Conservation (phyloP, 1,284 basidiomycete genomes). For the Naganishia albida region DNA sequence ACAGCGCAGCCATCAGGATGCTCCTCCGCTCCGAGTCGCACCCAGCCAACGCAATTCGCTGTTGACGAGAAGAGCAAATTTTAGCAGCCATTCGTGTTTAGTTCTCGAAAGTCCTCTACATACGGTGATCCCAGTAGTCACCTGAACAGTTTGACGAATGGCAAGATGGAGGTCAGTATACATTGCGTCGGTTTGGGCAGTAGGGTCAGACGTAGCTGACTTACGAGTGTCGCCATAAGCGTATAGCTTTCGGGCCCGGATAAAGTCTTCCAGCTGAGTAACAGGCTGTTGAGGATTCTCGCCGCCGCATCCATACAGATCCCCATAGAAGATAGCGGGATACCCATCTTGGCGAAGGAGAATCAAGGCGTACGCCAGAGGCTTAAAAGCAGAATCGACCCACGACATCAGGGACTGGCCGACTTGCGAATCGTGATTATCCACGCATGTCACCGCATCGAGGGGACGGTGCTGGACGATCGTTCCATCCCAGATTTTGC, state of each 20-base stretch:
- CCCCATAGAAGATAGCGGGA: conserved; percentile 93
- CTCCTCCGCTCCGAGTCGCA: conserved; percentile 57
- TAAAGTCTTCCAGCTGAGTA: conserved; percentile 58
- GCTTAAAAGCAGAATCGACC: conserved; percentile 61
- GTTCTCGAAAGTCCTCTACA: conserved; percentile 31
- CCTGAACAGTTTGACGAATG: conserved; percentile 12
- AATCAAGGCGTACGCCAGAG: conserved; percentile 76
- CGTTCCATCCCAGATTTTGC: conserved; percentile 62
- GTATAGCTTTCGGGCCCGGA: conserved; percentile 59
- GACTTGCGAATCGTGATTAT: conserved; percentile 58
- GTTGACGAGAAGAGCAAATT: background rate
- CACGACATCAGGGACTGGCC: conserved; percentile 60
- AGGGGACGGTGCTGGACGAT: conserved; percentile 60
- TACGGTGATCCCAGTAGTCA: conserved; percentile 59
- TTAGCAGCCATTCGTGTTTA: conserved; percentile 18
- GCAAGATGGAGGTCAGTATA: background rate
- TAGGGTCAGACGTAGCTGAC: no score
- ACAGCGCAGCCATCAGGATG: conserved; percentile 58
- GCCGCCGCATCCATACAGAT: conserved; percentile 62
- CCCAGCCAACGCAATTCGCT: conserved; percentile 58
- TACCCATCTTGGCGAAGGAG: conserved; percentile 79
- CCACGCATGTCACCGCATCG: conserved; percentile 57
- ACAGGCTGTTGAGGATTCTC: conserved; percentile 57
- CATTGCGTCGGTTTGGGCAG: no score
- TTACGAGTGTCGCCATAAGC: conserved; percentile 41